Evolutionary conservation across 208 protist genomes (phyloP), one percentile per base, ranked within the genome.

Genomic region (Crithidia sp.): DNA sequence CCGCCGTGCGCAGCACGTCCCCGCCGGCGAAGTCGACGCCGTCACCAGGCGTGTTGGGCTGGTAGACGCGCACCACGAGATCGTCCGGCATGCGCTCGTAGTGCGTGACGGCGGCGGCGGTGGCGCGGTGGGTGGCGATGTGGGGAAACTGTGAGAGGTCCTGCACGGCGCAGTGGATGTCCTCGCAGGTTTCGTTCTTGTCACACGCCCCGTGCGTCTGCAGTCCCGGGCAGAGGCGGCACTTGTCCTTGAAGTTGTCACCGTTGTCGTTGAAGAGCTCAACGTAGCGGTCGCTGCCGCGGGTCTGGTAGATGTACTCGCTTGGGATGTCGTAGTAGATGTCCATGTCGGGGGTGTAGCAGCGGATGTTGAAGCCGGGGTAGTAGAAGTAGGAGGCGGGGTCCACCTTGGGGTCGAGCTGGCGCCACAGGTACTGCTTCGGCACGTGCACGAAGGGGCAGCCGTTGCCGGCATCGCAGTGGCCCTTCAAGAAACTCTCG

Each of bases 201-300:
- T 78, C 67, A 67, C 90, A 95, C 41, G 44, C 56, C 43, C 86
- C 81, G 49, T 66, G 69, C 7, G 56, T 65, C 45, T 71, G 63
- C 74, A 92, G 79, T 3, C 50, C 50, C 16, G 71, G 67, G 76
- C 89, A 95, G 16, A 95, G 76, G n/a, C 71, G 74, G 75, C 82
- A 92, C 71, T 92, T 90, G 45, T 85, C 83, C 73, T 91, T 90
- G 72, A 92, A 95, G 74, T 92, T 92, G 69, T 87, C 82, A 49
- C 90, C 90, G 74, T 90, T 81, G 61, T 89, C 85, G 77, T 95
- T 95, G 77, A 87, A 87, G 45, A 89, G 81, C 58, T 81, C 81
- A 7, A 95, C 75, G 78, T 92, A 95, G 55, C 81, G 78, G 40
- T 80, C 76, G 53, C 87, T 90, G 17, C 87, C 90, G 41, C 70